Evolutionary conservation across 495 filamentous ascomycete species (phyloP), one percentile per base, ranked within the genome.

Genomic region (Cladorrhinum samala): DNA sequence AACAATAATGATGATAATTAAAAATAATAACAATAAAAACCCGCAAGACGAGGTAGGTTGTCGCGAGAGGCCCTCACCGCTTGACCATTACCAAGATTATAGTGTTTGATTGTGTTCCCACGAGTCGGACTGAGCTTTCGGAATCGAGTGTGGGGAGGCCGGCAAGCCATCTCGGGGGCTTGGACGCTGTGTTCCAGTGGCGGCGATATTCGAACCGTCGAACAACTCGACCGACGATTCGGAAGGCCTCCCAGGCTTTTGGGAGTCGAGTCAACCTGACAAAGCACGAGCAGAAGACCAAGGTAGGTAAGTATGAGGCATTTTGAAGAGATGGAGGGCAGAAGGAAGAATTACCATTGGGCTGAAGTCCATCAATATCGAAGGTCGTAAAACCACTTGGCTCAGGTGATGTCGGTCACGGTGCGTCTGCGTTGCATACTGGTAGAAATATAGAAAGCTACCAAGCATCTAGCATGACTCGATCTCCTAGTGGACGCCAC

Each of bases 151-250:
- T 33, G 45, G 21, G 45, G 45, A 2, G 13, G 5, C 16, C 24
- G 20, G 45, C 9, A 30, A 24, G 13, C 30, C 24, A 27, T 38
- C 19, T 21, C 25, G 50, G 45, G n/a, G 45, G 45, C 45, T n/a
- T 49, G 17, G 27, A 46, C 45, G 50, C 20, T 47, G 50, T 53
- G 50, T 47, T 37, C 23, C 50, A 41, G 27, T 52, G 50, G 50
- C 40, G n/a, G 50, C 50, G n/a, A 46, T 47, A 3, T 14, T 47
- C 45, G n/a, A 47, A 23, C 18, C 17, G 21, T 47, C 45, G 24
- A 13, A 33, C 18, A 47, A 47, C 17, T 21, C 42, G 42, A 45
- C 42, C 42, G 42, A 20, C 42, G 24, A 21, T 9, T 21, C 17
- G 14, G 20, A 20, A 21, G n/a, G n/a, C n/a, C n/a, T n/a, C n/a